Conservation (phyloP, 2,329 filamentous ascomycete species). For the Paramyrothecium roridum region DNA sequence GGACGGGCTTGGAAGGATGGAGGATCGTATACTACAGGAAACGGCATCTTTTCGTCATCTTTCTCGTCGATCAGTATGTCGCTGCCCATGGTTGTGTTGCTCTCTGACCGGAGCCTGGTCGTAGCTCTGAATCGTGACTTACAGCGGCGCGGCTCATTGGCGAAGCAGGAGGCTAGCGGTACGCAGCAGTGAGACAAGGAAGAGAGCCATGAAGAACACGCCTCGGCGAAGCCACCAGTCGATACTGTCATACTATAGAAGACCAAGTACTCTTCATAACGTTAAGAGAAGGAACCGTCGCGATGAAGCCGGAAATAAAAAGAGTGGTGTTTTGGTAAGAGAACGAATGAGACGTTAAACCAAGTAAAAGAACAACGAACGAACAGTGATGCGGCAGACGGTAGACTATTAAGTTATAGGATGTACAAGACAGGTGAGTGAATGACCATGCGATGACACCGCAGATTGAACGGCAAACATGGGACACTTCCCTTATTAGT, state of each 20-base stretch:
- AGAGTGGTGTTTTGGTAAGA: background rate
- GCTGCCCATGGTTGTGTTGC: slow-evolving; percentile 5
- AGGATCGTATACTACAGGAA: slow-evolving; percentile 22
- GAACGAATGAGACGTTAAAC: slow-evolving; percentile 4
- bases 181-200: slow-evolving; percentile 43
- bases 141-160: slow-evolving; percentile 36
- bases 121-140: slow-evolving; percentile 25
- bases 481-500: background rate
- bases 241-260: slow-evolving; percentile 36
- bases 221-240: slow-evolving; percentile 37
- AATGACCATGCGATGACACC: background rate
- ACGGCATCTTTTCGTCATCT: slow-evolving; percentile 25
- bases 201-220: slow-evolving; percentile 44
- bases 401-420: slow-evolving; percentile 9
- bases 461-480: background rate
- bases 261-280: slow-evolving; percentile 6
- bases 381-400: slow-evolving; percentile 14
- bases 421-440: slow-evolving; percentile 6
- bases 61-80: slow-evolving; percentile 23
- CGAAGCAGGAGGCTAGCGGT: slow-evolving; percentile 32
- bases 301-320: slow-evolving; percentile 9
- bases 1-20: slow-evolving; percentile 22
- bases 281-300: slow-evolving; percentile 5
- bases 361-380: slow-evolving; percentile 9
- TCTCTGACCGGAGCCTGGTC: slow-evolving; percentile 18